Conservation (phyloP, 768 basidiomycete species). For the Lanmaoa pseudosensibilis region DNA sequence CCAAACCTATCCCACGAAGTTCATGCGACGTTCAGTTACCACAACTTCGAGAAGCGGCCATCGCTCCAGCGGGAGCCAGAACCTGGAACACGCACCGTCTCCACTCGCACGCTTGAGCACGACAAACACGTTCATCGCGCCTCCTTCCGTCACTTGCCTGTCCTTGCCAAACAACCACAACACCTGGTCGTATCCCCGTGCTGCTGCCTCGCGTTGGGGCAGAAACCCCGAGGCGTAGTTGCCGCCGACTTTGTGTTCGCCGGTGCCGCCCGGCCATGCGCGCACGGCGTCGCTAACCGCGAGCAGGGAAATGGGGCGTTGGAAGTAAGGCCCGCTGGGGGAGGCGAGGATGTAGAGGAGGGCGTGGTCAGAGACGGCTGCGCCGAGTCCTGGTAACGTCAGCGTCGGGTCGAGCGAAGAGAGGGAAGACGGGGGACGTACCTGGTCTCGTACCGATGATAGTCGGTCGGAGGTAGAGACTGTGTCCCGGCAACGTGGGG, state of each 20-base stretch:
- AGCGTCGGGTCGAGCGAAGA: background rate
- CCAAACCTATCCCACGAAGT: too few species aligned
- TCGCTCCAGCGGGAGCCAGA: too few species aligned
- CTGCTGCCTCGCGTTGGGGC: slow-evolving; percentile 64
- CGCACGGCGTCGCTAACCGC: slow-evolving; percentile 75
- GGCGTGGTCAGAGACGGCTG: slow-evolving; percentile 75
- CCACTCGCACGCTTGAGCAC: slow-evolving; percentile 62
- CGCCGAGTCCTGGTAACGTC: slow-evolving; percentile 49
- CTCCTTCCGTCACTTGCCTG: slow-evolving; percentile 54
- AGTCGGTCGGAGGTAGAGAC: slow-evolving; percentile 85
- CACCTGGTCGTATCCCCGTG: slow-evolving; percentile 73
- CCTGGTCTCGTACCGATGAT: slow-evolving; percentile 51
- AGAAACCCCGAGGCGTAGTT: slow-evolving; percentile 64
- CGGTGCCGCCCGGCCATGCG: slow-evolving; percentile 81
- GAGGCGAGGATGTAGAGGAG: slow-evolving; percentile 83
- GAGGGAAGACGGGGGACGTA: slow-evolving; percentile 14
- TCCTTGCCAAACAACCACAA: slow-evolving; percentile 75
- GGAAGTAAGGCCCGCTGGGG: slow-evolving; percentile 54
- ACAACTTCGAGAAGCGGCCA: too few species aligned
- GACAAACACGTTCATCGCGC: slow-evolving; percentile 82
- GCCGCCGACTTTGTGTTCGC: slow-evolving; percentile 58
- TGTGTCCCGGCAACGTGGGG: slow-evolving; percentile 68
- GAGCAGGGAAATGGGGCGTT: slow-evolving; percentile 53
- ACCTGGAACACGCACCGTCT: slow-evolving; percentile 36
- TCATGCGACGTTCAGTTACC: too few species aligned